These are phyloP conservation scores for Polyplosphaeria fusca DNA, from an alignment of 495 filamentous ascomycete species.

Conservation along the genomic window DNA sequence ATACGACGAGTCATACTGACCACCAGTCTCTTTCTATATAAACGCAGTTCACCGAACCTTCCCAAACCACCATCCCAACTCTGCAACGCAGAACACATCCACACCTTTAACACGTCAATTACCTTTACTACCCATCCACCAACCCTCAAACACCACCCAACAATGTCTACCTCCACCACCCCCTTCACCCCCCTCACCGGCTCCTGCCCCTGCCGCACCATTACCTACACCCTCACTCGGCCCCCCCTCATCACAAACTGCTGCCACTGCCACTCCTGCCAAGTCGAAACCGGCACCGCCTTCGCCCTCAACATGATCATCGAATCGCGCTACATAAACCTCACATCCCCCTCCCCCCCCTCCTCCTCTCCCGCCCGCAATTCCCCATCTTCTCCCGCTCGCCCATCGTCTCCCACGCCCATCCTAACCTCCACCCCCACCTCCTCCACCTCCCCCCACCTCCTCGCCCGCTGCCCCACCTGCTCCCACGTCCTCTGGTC, in stretches of 20 bases:
- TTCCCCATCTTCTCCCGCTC: slow-evolving; percentile 17
- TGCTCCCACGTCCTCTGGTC: slow-evolving; percentile 26
- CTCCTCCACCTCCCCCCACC: slow-evolving; percentile 14
- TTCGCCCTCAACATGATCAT: slow-evolving; percentile 39
- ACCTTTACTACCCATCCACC: too few species aligned
- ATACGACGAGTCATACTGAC: too few species aligned
- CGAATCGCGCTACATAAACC: slow-evolving; percentile 19
- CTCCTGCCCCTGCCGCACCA: slow-evolving; percentile 28
- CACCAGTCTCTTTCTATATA: too few species aligned
- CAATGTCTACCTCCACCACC: too few species aligned
- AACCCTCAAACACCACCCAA: too few species aligned
- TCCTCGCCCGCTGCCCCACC: slow-evolving; percentile 22
- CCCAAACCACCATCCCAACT: too few species aligned
- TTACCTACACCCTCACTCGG: slow-evolving; percentile 22
- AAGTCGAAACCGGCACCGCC: slow-evolving; percentile 40
- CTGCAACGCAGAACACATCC: too few species aligned
- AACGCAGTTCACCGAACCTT: too few species aligned
- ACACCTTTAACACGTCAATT: too few species aligned
- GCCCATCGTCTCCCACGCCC: slow-evolving; percentile 16
- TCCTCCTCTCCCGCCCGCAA: slow-evolving; percentile 16
- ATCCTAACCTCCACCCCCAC: slow-evolving; percentile 23
- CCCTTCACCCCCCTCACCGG: slow-evolving; percentile 47
- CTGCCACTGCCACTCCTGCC: slow-evolving; percentile 43
- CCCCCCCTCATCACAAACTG: slow-evolving; percentile 29
- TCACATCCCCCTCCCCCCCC: slow-evolving; percentile 1